Evolutionary conservation across 176 grass and related monocot species (phyloP).

Genomic region (Oryza rufipogon): DNA sequence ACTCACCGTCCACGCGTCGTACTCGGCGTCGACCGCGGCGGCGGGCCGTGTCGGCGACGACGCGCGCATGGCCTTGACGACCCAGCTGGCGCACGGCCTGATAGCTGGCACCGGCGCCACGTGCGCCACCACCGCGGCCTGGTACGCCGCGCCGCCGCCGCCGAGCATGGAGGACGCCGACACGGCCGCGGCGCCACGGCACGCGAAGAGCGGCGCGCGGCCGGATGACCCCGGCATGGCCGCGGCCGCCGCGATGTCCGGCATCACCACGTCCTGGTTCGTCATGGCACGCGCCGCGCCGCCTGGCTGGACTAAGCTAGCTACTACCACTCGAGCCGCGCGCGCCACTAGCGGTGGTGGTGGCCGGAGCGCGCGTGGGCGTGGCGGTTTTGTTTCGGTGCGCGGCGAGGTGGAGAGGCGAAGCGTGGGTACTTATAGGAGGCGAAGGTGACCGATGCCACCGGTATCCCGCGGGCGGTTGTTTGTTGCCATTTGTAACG

Average conservation of each 20-base stretch:
- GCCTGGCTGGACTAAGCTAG: too few relatives aligned
- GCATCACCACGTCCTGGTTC: conserved; percentile 79
- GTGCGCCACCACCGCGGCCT: not conserved
- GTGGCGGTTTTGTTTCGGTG: not conserved
- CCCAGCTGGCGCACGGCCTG: conserved; percentile 45
- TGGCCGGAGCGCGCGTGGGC: not conserved
- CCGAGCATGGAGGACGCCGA: conserved; percentile 26
- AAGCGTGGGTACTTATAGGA: not conserved
- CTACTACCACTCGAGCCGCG: too few relatives aligned
- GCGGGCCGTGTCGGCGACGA: conserved; percentile 72
- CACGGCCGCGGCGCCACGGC: conserved; percentile 35
- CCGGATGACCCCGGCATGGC: conserved; percentile 43
- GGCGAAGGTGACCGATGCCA: not conserved
- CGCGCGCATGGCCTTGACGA: conserved; percentile 76
- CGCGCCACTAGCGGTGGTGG: too few relatives aligned
- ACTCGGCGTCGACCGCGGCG: conserved; percentile 43
- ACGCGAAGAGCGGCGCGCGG: conserved; percentile 28
- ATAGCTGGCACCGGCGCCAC: not conserved
- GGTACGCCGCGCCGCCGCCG: not conserved
- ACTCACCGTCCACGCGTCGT: conserved; percentile 68
- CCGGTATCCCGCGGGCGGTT: too few relatives aligned
- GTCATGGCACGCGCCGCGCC: conserved; percentile 32
- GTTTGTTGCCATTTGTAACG: not conserved
- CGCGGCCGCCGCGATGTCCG: conserved; percentile 60
- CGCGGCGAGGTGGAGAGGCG: not conserved